These are phyloP conservation scores for Escovopsis sp. DNA, from an alignment of 2,329 filamentous ascomycete species.

Conservation along the genomic window DNA sequence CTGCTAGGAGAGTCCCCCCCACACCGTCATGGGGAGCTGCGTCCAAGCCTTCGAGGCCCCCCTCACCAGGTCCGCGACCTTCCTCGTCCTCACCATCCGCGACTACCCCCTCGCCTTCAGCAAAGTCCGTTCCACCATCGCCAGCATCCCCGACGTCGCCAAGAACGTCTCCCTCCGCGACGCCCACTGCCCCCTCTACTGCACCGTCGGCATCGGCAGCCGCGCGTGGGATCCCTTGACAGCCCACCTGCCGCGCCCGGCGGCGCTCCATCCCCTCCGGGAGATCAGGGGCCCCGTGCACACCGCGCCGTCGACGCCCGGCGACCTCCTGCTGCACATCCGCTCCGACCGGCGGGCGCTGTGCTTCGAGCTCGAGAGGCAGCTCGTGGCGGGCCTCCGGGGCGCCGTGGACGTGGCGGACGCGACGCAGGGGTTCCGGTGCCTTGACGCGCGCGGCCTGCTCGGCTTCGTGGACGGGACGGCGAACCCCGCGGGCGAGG, in stretches of 20 bases:
- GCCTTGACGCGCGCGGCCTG: conserved; percentile 42
- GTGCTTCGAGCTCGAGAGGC: conserved; percentile 42
- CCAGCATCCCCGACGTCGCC: conserved; percentile 26
- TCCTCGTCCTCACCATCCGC: conserved; percentile 31
- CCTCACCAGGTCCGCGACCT: conserved; percentile 36
- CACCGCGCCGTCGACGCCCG: conserved; percentile 37
- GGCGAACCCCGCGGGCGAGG: conserved; percentile 36
- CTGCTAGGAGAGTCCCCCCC: too few relatives aligned
- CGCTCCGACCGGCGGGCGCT: conserved; percentile 39
- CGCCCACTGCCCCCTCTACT: conserved; percentile 26
- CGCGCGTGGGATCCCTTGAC: conserved; percentile 33
- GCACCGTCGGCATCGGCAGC: conserved; percentile 39
- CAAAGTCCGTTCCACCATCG: conserved; percentile 28
- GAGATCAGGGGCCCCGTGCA: conserved; percentile 31
- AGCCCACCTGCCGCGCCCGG: conserved; percentile 23
- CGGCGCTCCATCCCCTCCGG: conserved; percentile 35
- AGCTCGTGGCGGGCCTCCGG: conserved; percentile 33
- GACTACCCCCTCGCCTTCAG: conserved; percentile 18
- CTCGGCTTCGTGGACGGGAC: conserved; percentile 46
- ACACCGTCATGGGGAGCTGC: too few relatives aligned
- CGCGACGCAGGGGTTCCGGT: conserved; percentile 40
- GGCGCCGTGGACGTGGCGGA: conserved; percentile 32
- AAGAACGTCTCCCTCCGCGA: conserved; percentile 40
- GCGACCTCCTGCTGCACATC: conserved; percentile 43
- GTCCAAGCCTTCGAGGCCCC: conserved; percentile 32